phyloP scores from a whole-genome alignment of 2,329 filamentous ascomycete species.

The Verticillium klebahnii region DNA sequence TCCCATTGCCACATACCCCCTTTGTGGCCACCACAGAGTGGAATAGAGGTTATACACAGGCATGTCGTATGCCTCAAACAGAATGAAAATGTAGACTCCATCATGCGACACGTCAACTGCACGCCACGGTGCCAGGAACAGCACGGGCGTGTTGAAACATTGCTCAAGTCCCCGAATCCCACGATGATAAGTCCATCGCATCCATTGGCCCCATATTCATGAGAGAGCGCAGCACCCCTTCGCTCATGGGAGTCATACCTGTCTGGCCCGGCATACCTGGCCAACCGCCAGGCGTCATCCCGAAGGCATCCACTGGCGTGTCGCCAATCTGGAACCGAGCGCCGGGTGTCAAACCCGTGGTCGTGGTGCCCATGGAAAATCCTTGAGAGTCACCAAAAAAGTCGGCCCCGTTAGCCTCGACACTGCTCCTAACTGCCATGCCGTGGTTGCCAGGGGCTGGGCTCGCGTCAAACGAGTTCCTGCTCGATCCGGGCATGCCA shows the following conservation, averaged over 20 bases:
- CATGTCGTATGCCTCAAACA: background rate
- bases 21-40: background rate
- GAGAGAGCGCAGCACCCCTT: conserved; percentile 52
- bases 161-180: background rate
- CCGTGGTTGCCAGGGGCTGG: conserved; percentile 42
- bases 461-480: conserved; percentile 47
- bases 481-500: conserved; percentile 29
- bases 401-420: conserved; percentile 27
- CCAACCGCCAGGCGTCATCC: conserved; percentile 39
- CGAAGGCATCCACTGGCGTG: conserved; percentile 33
- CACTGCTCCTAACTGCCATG: conserved; percentile 28
- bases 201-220: conserved; percentile 59
- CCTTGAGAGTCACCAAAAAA: conserved; percentile 35
- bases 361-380: conserved; percentile 29
- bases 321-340: conserved; percentile 29
- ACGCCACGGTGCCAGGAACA: background rate
- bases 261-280: conserved; percentile 33
- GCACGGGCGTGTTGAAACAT: background rate
- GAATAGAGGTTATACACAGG: background rate
- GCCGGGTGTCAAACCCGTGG: conserved; percentile 26
- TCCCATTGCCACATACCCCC: background rate
- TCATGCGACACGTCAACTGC: background rate
- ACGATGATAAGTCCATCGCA: conserved; percentile 46
- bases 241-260: conserved; percentile 50
- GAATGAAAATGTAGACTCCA: background rate